Conservation (phyloP, 2,329 filamentous ascomycete genomes). For the Verticillium zaregamsianum region DNA sequence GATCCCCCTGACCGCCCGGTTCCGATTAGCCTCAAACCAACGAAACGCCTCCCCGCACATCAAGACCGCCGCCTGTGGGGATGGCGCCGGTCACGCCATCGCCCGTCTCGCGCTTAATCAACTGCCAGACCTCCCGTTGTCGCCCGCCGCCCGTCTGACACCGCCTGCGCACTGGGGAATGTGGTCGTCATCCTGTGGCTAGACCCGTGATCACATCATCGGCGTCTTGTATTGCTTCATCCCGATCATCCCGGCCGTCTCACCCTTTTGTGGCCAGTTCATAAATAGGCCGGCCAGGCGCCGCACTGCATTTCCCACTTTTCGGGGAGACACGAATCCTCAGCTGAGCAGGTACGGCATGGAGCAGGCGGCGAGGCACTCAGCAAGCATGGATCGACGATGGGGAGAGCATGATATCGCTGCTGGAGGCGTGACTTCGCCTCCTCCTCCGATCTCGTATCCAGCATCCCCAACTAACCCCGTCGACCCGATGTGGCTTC, state of each 20-base stretch:
- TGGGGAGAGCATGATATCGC: neutral
- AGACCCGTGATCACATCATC: slow-evolving; percentile 2
- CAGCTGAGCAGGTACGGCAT: neutral
- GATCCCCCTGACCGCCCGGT: neutral
- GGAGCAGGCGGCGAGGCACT: neutral
- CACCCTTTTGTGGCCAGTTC: neutral
- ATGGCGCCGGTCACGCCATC: slow-evolving; percentile 2
- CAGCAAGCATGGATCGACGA: neutral
- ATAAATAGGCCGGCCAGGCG: neutral
- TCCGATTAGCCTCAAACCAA: neutral
- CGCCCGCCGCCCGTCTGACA: neutral
- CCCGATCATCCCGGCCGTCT: neutral
- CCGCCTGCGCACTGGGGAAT: neutral
- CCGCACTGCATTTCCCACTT: neutral
- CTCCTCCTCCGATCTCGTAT: neutral
- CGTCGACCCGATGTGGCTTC: neutral
- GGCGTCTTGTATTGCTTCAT: slow-evolving; percentile 2
- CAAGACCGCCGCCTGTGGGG: neutral
- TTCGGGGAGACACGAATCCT: neutral
- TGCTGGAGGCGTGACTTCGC: neutral
- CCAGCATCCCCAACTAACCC: neutral
- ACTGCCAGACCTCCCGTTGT: neutral
- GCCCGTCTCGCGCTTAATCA: neutral
- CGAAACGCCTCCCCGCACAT: slow-evolving; percentile 3
- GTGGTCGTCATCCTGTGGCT: neutral